Conservation (phyloP, 1,284 basidiomycete genomes). For the Pulveroboletus sp. region DNA sequence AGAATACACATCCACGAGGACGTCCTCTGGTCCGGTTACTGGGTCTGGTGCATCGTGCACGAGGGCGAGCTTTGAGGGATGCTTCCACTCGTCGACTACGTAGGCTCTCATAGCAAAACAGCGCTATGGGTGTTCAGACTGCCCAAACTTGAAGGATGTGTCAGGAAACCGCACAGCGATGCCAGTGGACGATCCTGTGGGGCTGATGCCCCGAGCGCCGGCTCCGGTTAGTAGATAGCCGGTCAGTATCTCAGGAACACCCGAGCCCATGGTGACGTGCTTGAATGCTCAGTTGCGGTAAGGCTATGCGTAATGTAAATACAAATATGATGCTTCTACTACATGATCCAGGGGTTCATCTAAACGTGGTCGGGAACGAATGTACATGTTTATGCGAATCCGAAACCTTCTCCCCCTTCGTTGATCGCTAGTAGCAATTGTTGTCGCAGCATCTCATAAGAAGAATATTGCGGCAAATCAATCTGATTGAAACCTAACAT, state of each 20-base stretch:
- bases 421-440: constrained; percentile 88
- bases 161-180: too few species aligned
- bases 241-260: too few species aligned
- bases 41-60: constrained; percentile 64
- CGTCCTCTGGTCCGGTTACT: constrained; percentile 52
- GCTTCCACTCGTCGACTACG: constrained; percentile 69
- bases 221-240: too few species aligned
- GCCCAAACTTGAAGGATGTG: background rate
- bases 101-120: constrained; percentile 73
- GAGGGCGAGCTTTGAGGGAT: constrained; percentile 70
- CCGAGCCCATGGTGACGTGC: too few species aligned
- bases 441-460: constrained; percentile 91
- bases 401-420: constrained; percentile 92
- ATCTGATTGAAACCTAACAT: constrained; percentile 79
- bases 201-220: too few species aligned
- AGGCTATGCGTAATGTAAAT: constrained; percentile 35
- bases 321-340: constrained; percentile 40
- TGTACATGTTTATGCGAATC: constrained; percentile 57
- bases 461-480: constrained; percentile 87
- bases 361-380: constrained; percentile 6
- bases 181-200: background rate
- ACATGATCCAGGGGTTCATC: constrained; percentile 22
- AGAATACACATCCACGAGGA: constrained; percentile 83
- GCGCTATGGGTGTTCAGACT: background rate
- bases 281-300: constrained; percentile 8